Base-by-base conservation (phyloP, 352 stramenopile species). In the Phytopythium mirpurense region DNA sequence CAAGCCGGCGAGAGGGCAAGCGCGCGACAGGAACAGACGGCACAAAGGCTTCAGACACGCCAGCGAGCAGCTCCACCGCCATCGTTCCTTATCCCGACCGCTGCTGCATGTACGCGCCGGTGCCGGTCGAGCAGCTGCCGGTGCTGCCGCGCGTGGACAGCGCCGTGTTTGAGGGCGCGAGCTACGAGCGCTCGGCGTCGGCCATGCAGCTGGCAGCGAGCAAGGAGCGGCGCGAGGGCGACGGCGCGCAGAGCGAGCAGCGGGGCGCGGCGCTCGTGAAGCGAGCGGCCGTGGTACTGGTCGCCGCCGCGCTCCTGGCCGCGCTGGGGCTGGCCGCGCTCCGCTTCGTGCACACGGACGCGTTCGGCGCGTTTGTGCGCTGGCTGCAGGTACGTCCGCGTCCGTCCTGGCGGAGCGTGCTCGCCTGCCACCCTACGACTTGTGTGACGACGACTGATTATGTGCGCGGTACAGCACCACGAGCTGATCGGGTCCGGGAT, bases 341-440 rank as follows among this genome's bases (percentile, higher is more conserved):
- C 23, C 69, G 34, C 36, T 75, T 81, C 45, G 65, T 74, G 35
- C 62, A 68, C 52, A 78, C 66, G 38, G 63, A 78, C 38, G 54
- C 72, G 48, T 87, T 85, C 51, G 62, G 70, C 35, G 50, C 56
- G 31, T 37, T 77, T 9, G 70, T 88, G 26, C 57, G 55, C 6
- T 88, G 77, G 77, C 66, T 86, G 18, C 72, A 66, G 59, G 67
- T 75, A 56, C n/a, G n/a, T n/a, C n/a, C n/a, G n/a, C n/a, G n/a
- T n/a, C n/a, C n/a, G n/a, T n/a, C n/a, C n/a, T n/a, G n/a, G n/a
- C n/a, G n/a, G n/a, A n/a, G n/a, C n/a, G n/a, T n/a, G n/a, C n/a
- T n/a, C n/a, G n/a, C n/a, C n/a, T n/a, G n/a, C n/a, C n/a, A n/a
- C n/a, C n/a, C n/a, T n/a, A n/a, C n/a, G n/a, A n/a, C n/a, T n/a